Evolutionary conservation across 2,329 filamentous ascomycete genomes (phyloP).

Genomic region (Didymella segeticola): DNA sequence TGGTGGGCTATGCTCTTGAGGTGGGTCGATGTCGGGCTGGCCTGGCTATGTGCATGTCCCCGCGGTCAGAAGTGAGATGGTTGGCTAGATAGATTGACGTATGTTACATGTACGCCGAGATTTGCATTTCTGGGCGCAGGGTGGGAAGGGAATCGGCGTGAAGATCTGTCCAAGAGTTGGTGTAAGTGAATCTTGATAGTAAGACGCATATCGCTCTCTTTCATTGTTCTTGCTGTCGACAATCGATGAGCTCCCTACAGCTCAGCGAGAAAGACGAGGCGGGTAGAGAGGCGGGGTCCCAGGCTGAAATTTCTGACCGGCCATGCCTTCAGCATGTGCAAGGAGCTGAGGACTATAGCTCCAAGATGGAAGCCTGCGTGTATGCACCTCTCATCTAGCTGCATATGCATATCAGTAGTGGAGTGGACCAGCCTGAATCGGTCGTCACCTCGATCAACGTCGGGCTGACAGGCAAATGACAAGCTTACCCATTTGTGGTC

Average conservation of each 20-base stretch:
- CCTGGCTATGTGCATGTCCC: constrained; percentile 34
- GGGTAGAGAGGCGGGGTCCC: constrained; percentile 27
- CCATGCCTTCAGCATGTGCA: constrained; percentile 26
- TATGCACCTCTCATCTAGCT: constrained; percentile 46
- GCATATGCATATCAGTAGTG: constrained; percentile 46
- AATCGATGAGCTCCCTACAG: background rate
- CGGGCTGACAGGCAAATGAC: constrained; percentile 26
- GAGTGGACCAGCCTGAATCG: constrained; percentile 31
- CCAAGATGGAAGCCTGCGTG: constrained; percentile 38
- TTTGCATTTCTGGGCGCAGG: background rate
- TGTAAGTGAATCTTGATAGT: background rate
- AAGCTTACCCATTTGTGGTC: constrained; percentile 18
- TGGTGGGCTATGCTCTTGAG: constrained; percentile 27
- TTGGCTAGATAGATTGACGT: constrained; percentile 26
- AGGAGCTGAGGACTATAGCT: constrained; percentile 28
- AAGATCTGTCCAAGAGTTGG: background rate
- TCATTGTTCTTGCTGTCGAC: background rate
- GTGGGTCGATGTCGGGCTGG: constrained; percentile 34
- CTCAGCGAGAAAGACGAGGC: constrained; percentile 4
- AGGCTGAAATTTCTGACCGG: constrained; percentile 28
- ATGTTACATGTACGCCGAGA: constrained; percentile 24
- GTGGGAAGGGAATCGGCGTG: background rate
- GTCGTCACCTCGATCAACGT: constrained; percentile 26
- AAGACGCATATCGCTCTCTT: background rate
- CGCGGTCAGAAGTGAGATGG: constrained; percentile 28